Conservation (phyloP, 805 yeast genomes). For the Cyberlindnera nakhonratchasimensis region DNA sequence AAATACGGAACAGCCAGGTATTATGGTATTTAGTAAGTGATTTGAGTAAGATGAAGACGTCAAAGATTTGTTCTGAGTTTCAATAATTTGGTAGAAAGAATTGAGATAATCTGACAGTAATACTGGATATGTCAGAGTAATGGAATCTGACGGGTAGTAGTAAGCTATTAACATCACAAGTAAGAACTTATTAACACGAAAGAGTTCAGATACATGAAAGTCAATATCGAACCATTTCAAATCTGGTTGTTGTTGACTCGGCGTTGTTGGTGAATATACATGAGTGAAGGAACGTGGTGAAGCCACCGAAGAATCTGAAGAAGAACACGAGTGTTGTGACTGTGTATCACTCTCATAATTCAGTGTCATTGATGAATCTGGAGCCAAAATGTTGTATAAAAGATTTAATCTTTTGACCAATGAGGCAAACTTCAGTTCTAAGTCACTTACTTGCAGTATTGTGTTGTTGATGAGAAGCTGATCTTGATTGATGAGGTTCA, state of each 20-base stretch:
- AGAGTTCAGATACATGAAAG: slow-evolving; percentile 16
- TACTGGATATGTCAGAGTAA: slow-evolving; percentile 3
- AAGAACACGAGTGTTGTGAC: slow-evolving; percentile 9
- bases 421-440: slow-evolving; percentile 12
- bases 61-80: slow-evolving; percentile 19
- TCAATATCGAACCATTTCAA: slow-evolving; percentile 18
- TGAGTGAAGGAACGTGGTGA: slow-evolving; percentile 14
- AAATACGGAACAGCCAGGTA: slow-evolving; percentile 17
- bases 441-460: slow-evolving; percentile 14
- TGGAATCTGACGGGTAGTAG: slow-evolving; percentile 17
- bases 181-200: slow-evolving; percentile 19
- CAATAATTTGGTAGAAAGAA: slow-evolving; percentile 26
- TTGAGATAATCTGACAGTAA: slow-evolving; percentile 22
- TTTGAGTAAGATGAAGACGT: slow-evolving; percentile 25
- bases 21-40: slow-evolving; percentile 12
- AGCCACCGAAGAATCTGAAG: slow-evolving; percentile 15
- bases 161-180: slow-evolving; percentile 17
- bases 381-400: slow-evolving; percentile 5
- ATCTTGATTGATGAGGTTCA: slow-evolving; percentile 7
- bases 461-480: slow-evolving; percentile 15
- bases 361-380: slow-evolving; percentile 6
- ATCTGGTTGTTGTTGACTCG: neutral
- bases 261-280: neutral
- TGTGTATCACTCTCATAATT: slow-evolving; percentile 14
- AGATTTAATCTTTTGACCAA: slow-evolving; percentile 10